phyloP scores from a whole-genome alignment of 1,284 basidiomycete genomes.

The Trichosporon asahii region DNA sequence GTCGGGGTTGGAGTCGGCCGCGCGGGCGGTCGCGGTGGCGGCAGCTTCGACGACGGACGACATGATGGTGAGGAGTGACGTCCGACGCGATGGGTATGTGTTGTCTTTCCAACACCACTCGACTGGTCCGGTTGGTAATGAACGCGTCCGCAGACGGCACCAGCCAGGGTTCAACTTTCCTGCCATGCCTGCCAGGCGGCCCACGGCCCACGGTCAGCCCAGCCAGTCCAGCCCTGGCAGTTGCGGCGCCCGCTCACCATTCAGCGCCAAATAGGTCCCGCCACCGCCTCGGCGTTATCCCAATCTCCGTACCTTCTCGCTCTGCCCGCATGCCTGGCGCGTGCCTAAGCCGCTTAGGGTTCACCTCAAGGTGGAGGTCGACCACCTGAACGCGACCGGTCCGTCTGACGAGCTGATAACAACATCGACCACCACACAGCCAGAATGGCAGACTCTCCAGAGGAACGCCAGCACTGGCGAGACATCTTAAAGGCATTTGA shows the following conservation, averaged over 20 bases:
- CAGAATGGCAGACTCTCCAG: constrained; percentile 30
- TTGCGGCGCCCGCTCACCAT: background rate
- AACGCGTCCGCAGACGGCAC: background rate
- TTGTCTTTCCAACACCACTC: background rate
- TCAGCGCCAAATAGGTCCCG: background rate
- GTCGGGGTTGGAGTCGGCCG: constrained; percentile 25
- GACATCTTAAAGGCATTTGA: constrained; percentile 45
- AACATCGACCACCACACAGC: background rate
- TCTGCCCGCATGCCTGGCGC: background rate
- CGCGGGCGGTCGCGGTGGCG: constrained; percentile 11
- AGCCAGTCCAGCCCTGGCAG: background rate
- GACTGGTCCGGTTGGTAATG: background rate
- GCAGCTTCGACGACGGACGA: constrained; percentile 2
- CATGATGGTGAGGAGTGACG: background rate
- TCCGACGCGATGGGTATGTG: background rate
- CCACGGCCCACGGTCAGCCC: background rate
- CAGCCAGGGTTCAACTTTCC: background rate
- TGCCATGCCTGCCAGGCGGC: background rate
- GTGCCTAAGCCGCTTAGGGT: background rate
- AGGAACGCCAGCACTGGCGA: constrained; percentile 47
- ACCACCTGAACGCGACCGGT: background rate
- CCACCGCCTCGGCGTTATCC: background rate
- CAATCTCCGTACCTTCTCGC: background rate
- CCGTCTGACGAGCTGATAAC: background rate
- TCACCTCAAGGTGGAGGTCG: background rate